Evolutionary conservation across 257 asterid species (phyloP), one percentile per base, ranked within the genome.

Genomic region (Solanum corneliomulleri): DNA sequence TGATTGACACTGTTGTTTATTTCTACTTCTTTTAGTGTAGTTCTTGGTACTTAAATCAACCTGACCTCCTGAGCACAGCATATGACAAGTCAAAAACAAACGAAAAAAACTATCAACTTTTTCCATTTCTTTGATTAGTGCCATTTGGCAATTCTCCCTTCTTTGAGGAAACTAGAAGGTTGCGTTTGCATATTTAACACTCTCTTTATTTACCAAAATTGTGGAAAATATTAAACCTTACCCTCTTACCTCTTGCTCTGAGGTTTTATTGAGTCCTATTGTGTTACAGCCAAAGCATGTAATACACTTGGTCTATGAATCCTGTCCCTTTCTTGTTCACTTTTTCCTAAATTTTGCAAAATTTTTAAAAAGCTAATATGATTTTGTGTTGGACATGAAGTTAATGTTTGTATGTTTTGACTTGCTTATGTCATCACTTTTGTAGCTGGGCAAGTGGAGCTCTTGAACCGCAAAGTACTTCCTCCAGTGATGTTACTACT

Each of bases 401-500:
- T 81, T 29, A 16, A 49, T 49, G 4, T 29, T 18, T 81, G 45
- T 10, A 49, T 81, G 85, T 29, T 49, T 16, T 81, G 85, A 81
- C 29, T 81, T 81, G 45, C 70, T 49, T 31, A 18, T 31, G 21
- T 47, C 21, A 81, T 81, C 69, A 1, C 1, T 84, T 33, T 90
- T 91, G 49, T 94, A 97, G 99, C 85, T 97, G 99, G 99, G 96
- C 98, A 82, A 94, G 99, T 92, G 98, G 99, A 83, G 99, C 95
- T 23, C 99, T 96, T 78, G 94, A 96, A 90, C 98, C 99, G 42
- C 95, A 95, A 88, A 89, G 90, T 83, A 88, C 92, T 89, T 92
- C 92, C 35, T 89, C 88, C 44, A 88, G 91, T 68, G 97, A 94
- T 88, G 92, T 93, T 70, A 87, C 91, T 89, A 88, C 93, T 62